Conservation (phyloP, 768 basidiomycete genomes). For the Auriscalpium vulgare region DNA sequence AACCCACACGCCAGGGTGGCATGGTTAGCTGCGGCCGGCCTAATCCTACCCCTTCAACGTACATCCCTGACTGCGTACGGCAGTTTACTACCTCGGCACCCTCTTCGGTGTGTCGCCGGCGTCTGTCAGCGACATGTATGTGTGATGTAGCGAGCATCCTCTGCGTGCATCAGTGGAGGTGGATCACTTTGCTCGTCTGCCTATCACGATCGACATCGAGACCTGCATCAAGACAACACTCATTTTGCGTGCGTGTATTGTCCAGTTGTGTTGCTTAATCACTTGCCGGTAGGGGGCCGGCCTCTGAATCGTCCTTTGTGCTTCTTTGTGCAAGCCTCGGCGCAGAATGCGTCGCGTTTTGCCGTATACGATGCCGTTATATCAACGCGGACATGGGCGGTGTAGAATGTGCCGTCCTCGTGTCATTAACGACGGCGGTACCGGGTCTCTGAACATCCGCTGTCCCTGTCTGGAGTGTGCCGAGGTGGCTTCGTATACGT, state of each 20-base stretch:
- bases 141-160: conserved; percentile 33
- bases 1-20: conserved; percentile 10
- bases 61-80: neutral
- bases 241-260: conserved; percentile 6
- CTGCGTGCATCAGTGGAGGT: conserved; percentile 20
- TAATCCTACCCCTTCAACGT: neutral
- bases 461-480: conserved; percentile 39
- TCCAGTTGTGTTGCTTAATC: neutral
- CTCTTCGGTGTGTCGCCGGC: conserved; percentile 21
- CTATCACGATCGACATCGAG: conserved; percentile 22
- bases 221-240: conserved; percentile 31
- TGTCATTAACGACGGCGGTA: conserved; percentile 36
- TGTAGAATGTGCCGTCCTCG: conserved; percentile 38
- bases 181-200: no score
- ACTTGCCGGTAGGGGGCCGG: conserved; percentile 21
- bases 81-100: conserved; percentile 36
- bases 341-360: conserved; percentile 35
- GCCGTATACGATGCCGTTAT: conserved; percentile 6
- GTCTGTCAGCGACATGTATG: no score
- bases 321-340: conserved; percentile 32
- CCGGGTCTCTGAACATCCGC: conserved; percentile 36
- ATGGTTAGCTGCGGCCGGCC: neutral
- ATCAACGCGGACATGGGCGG: neutral
- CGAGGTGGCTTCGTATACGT: conserved; percentile 37
- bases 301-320: conserved; percentile 34